Conservation (phyloP, 305 asterid species). For the Vinca major region DNA sequence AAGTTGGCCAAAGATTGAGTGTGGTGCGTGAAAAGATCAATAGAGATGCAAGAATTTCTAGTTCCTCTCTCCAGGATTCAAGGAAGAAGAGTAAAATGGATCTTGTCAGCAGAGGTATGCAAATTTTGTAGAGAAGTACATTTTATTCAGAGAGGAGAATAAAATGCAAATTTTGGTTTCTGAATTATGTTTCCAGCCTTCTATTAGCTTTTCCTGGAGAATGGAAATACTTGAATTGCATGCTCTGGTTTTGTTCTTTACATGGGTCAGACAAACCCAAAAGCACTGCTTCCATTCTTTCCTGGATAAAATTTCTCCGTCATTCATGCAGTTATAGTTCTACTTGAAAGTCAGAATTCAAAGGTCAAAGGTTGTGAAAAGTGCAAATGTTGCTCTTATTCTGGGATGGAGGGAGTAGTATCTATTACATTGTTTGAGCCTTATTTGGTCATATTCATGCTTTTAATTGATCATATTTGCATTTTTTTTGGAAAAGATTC, state of each 20-base stretch:
- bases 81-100: constrained; percentile 62
- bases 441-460: not conserved
- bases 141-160: not conserved
- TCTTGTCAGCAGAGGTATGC: constrained; percentile 51
- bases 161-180: not conserved
- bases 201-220: not conserved
- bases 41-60: constrained; percentile 30
- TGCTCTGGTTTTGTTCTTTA: not conserved
- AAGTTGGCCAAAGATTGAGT: constrained; percentile 49
- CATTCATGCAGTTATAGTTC: not conserved
- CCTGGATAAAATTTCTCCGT: not conserved
- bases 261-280: not conserved
- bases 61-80: constrained; percentile 34
- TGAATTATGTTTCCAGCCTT: not conserved
- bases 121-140: not conserved
- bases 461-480: not conserved
- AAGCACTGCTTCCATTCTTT: not conserved
- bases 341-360: constrained; percentile 2
- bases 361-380: not conserved
- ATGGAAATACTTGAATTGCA: not conserved
- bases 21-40: constrained; percentile 28
- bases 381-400: too few species aligned
- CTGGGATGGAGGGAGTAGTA: too few species aligned
- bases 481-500: not conserved
- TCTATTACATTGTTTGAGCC: not conserved